phyloP scores from a whole-genome alignment of 2,329 filamentous ascomycete genomes.

The Aspergillus proliferans region DNA sequence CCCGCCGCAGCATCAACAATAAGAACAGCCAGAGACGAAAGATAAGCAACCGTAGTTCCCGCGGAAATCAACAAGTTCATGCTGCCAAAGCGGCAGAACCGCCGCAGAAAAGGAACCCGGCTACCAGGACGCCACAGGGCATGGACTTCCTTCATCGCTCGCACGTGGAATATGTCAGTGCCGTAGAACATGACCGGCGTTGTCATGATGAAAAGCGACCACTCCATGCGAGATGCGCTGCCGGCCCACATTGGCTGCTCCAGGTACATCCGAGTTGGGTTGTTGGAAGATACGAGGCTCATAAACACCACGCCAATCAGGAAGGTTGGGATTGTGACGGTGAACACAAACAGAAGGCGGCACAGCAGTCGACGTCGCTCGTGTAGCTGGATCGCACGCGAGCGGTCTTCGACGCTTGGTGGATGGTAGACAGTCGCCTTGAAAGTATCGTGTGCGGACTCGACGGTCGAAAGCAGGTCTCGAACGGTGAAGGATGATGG shows the following conservation, averaged over 20 bases:
- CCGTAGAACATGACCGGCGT: constrained; percentile 84
- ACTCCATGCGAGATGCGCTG: constrained; percentile 65
- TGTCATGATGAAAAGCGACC: constrained; percentile 72
- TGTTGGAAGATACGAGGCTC: constrained; percentile 62
- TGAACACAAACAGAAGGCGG: constrained; percentile 63
- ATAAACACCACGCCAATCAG: constrained; percentile 87
- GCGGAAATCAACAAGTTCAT: constrained; percentile 94
- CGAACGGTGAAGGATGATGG: constrained; percentile 68
- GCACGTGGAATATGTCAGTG: constrained; percentile 75
- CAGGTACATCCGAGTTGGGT: constrained; percentile 57
- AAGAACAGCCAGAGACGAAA: constrained; percentile 73
- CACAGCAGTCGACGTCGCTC: constrained; percentile 64
- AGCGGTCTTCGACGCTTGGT: constrained; percentile 76
- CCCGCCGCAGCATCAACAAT: constrained; percentile 48
- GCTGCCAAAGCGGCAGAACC: constrained; percentile 89
- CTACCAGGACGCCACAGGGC: constrained; percentile 73
- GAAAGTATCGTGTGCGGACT: constrained; percentile 60
- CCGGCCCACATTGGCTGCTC: constrained; percentile 67
- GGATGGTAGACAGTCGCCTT: constrained; percentile 67
- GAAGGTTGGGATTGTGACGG: constrained; percentile 74
- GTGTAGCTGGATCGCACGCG: constrained; percentile 62
- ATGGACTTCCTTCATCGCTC: constrained; percentile 71
- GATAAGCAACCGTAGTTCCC: constrained; percentile 80
- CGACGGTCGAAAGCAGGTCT: constrained; percentile 63
- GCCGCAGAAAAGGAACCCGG: constrained; percentile 62